Percentiles rank a stretch among this genome's conserved stretches.
These are phyloP conservation scores for Chamaecrista fasciculata DNA, from an alignment of 306 rosid genomes.

Conservation along the genomic window DNA sequence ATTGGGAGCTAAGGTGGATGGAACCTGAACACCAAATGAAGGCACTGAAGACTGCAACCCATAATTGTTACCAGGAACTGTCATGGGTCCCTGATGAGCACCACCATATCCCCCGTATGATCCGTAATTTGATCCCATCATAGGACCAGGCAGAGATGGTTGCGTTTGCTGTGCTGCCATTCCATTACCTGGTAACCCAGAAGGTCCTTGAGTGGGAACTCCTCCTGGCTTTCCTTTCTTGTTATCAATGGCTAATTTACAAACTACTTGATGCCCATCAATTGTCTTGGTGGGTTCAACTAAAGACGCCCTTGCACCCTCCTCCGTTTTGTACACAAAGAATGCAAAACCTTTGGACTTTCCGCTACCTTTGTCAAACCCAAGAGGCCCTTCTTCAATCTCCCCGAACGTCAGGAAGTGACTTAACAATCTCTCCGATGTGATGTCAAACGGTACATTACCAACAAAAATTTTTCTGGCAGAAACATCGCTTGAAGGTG, in stretches of 20 bases:
- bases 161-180: conserved; percentile 29
- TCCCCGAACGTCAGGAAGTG: conserved; percentile 54
- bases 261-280: conserved; percentile 54
- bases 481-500: conserved; percentile 26
- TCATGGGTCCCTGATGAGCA: conserved; percentile 42
- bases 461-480: conserved; percentile 60
- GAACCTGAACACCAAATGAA: conserved; percentile 41
- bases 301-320: conserved; percentile 61
- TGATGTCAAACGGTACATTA: conserved; percentile 58
- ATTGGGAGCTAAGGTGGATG: conserved; percentile 37
- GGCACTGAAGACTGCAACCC: conserved; percentile 45
- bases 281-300: conserved; percentile 57
- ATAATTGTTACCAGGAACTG: conserved; percentile 42
- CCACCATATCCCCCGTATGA: conserved; percentile 36
- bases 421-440: conserved; percentile 50
- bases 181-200: not conserved
- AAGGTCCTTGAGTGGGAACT: not conserved
- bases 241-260: conserved; percentile 47
- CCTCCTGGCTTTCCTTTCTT: conserved; percentile 53
- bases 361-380: conserved; percentile 65
- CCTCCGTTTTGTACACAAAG: conserved; percentile 59
- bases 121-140: conserved; percentile 45
- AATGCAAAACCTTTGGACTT: conserved; percentile 62
- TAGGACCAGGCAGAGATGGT: conserved; percentile 46
- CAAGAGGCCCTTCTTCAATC: conserved; percentile 77